These are phyloP conservation scores for Bisporella sp. DNA, from an alignment of 2,329 filamentous ascomycete species.

Conservation along the genomic window DNA sequence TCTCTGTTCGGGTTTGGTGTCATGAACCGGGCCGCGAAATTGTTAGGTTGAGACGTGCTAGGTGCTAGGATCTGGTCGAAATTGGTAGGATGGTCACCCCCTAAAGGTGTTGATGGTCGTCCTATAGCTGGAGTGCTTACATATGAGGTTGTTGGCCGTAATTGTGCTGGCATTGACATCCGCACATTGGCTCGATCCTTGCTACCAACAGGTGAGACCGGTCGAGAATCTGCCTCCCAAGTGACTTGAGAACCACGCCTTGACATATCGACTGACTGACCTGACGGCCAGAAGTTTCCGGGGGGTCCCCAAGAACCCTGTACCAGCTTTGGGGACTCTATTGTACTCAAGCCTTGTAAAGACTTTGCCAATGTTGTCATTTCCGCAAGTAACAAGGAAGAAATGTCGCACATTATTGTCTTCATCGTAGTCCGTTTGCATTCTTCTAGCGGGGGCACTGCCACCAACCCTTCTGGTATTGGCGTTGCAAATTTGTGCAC, in stretches of 20 bases:
- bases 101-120: conserved; percentile 31
- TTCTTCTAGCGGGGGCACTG: conserved; percentile 60
- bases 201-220: conserved; percentile 45
- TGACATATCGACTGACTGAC: conserved; percentile 31
- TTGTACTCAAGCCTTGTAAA: conserved; percentile 63
- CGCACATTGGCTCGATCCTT: conserved; percentile 56
- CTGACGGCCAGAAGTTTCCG: conserved; percentile 35
- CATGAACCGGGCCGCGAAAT: conserved; percentile 14
- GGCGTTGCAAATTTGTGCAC: conserved; percentile 39
- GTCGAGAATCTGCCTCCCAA: conserved; percentile 38
- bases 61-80: conserved; percentile 21
- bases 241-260: conserved; percentile 52
- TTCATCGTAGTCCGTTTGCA: conserved; percentile 75
- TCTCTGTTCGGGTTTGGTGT: conserved; percentile 15
- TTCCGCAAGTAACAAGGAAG: conserved; percentile 65
- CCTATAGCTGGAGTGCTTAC: conserved; percentile 21
- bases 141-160: conserved; percentile 28
- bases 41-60: conserved; percentile 11
- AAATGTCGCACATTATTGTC: conserved; percentile 73
- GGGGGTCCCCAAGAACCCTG: conserved; percentile 33
- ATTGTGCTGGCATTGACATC: conserved; percentile 71
- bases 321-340: conserved; percentile 66
- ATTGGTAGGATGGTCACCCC: conserved; percentile 13
- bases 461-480: conserved; percentile 60
- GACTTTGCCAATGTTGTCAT: conserved; percentile 68